Evolutionary conservation across 164 flowering plant species (phyloP), one percentile per base, ranked within the genome.

Genomic region (Litsea cubeba): DNA sequence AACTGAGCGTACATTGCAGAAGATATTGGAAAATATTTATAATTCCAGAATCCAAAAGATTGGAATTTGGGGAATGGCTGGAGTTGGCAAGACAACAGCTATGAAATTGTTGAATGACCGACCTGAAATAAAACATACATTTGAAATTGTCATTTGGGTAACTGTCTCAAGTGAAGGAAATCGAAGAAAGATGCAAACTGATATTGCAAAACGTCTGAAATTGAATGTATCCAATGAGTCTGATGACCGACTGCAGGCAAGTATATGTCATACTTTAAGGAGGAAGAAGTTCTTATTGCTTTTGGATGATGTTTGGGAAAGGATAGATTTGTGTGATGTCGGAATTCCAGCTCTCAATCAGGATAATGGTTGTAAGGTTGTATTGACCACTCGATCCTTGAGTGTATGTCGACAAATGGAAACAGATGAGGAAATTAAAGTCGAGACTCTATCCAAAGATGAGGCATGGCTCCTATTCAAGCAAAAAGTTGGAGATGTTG

Each of bases 121-220:
- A 2, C 15, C 24, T 28, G 18, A 40, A n/a, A 8, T 40, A 8
- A 8, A 40, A 40, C 22, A 35, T 20, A 7, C 28, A 24, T 68
- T 68, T 49, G 71, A 68, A 6, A 68, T 40, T 49, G 71, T 68
- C 28, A 40, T 68, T 10, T 68, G 72, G 72, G 72, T 70, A 70
- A 50, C 72, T 12, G 60, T 50, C 17, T 70, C 72, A 50, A 70
- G 22, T 25, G 72, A 70, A 14, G 17, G 62, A 12, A 24, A 17
- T 18, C 40, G 1, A 20, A 68, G 28, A 40, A 49, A 28, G 22
- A 46, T 71, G 4, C 73, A 71, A 54, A 57, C 30, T 5, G 64
- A 71, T 2, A 28, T 71, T 20, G 65, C 65, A 11, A 18, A 12
- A 22, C n/a, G 50, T n/a, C 4, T 58, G 54, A 15, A 6, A 20